Base-by-base conservation (phyloP, 1,139 yeast genomes). In the Pichia sp. region DNA sequence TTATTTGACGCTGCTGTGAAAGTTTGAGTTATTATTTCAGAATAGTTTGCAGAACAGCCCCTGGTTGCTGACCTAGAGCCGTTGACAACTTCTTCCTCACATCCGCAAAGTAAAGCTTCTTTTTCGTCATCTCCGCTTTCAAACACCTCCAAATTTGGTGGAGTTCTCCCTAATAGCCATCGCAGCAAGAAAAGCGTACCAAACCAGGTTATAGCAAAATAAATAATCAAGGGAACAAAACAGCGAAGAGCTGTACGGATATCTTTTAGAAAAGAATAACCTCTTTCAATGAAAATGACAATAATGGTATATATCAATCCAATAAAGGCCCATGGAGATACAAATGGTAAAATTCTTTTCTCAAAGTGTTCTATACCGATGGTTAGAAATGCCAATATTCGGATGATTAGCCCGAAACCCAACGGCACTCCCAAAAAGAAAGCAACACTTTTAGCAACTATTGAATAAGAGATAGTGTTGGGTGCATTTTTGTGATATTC, bases 1-100 rank as follows among this genome's bases (percentile, higher is more conserved):
- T 81, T 81, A 63, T 81, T 81, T 5, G 83, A 77, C 2, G 84
- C 78, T 20, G 85, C 84, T 1, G 85, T 80, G 60, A 82, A 81
- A 12, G 80, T 71, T 60, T 80, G 86, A 3, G 84, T 77, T 29
- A 75, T 71, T 2, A 76, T 73, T 47, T 72, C 70, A 8, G 70
- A 63, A 63, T 79, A 81, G 47, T 62, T 65, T 6, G 80, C 79
- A 49, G 70, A 62, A 61, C 81, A 77, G n/a, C 41, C 46, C 3
- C 14, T 69, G 68, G 65, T 56, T 61, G 64, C 49, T 47, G 44
- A 17, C 43, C 52, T 45, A 29, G 52, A 8, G 27, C 41, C 38
- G 49, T 55, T 12, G 58, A 56, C 12, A 59, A 58, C 34, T 49
- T 58, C 47, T 29, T 70, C 62, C 59, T 76, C 78, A 61, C 80